Percentiles rank a stretch among this genome's conserved stretches.
Evolutionary conservation across 164 flowering plant species (phyloP).

Genomic region (Piper longum): DNA sequence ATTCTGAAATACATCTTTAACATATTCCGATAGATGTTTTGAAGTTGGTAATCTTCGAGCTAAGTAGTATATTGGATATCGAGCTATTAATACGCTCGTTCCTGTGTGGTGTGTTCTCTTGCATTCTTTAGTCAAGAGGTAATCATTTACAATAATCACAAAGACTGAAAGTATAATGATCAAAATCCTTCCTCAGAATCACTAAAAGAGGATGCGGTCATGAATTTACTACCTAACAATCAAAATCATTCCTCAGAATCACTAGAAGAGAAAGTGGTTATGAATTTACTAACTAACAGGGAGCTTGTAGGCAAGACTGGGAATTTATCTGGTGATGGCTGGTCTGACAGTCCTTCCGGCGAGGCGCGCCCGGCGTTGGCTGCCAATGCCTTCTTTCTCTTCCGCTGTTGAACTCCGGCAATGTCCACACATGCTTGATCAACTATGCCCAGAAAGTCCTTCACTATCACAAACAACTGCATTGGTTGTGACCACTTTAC

Average conservation of each 20-base stretch:
- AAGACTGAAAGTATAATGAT: not conserved
- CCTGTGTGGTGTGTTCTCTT: too few species aligned
- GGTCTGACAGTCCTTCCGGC: conserved; percentile 13
- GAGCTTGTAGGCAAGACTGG: conserved; percentile 36
- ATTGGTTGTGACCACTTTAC: conserved; percentile 25
- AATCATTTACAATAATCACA: too few species aligned
- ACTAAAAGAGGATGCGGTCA: conserved; percentile 12
- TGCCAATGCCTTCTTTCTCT: conserved; percentile 9
- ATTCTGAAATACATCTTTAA: too few species aligned
- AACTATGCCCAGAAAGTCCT: conserved; percentile 60
- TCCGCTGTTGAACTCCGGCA: conserved; percentile 36
- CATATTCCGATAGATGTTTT: too few species aligned
- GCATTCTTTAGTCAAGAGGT: too few species aligned
- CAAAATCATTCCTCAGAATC: conserved; percentile 37
- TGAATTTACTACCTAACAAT: conserved; percentile 6
- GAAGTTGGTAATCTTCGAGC: too few species aligned
- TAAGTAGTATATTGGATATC: too few species aligned
- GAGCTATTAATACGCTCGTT: too few species aligned
- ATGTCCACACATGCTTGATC: conserved; percentile 55
- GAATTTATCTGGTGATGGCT: conserved; percentile 18
- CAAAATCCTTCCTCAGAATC: conserved; percentile 38
- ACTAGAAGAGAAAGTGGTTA: conserved; percentile 11
- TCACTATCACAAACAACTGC: conserved; percentile 54
- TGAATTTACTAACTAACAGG: conserved; percentile 14
- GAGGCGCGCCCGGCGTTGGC: conserved; percentile 14